Base-by-base conservation (phyloP, 768 basidiomycete species). In the Suillus tomentosus region DNA sequence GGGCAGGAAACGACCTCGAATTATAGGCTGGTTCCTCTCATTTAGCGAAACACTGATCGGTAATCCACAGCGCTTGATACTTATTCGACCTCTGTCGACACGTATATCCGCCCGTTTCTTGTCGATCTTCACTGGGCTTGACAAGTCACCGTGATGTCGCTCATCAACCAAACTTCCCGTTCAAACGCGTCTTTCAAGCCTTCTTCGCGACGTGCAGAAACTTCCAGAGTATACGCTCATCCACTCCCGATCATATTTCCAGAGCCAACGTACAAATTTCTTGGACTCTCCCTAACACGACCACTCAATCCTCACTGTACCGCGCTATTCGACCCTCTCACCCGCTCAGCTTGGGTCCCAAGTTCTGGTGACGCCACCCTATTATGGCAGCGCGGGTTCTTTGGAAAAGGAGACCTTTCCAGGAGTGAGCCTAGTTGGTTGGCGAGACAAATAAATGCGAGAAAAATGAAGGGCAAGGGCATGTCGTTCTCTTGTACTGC, bases 341-440 rank as follows among this genome's bases (percentile, higher is more conserved):
- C 95, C 17, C 87, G 87, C n/a, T 93, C 92, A 0, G 91, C 98
- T 10, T 97, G 95, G 95, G 82, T 99, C 3, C 79, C 84, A 0
- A 82, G 88, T 63, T 75, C 79, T 34, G 81, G 76, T 27, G 87
- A 95, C 72, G 86, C 87, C 51, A 81, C 81, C 67, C 77, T 89
- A 5, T 81, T 99, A 43, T 99, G 97, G 92, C 80, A 85, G 54
- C 79, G 91, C 65, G 97, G 97, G 0, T 98, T 99, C 79, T 99
- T 99, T 74, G 97, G 97, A 27, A 99, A 99, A 76, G 97, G 97
- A 1, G 91, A 92, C 72, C 80, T 99, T 60, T 96, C 94, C 47
- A 78, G 97, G 64, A 97, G 95, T 75, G 97, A 99, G 75, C 96
- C 96, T 9, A 94, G 87, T 62, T 99, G 97, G 97, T 80, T 89